Base-by-base conservation (phyloP, 805 yeast species). In the Priceomyces medius region DNA sequence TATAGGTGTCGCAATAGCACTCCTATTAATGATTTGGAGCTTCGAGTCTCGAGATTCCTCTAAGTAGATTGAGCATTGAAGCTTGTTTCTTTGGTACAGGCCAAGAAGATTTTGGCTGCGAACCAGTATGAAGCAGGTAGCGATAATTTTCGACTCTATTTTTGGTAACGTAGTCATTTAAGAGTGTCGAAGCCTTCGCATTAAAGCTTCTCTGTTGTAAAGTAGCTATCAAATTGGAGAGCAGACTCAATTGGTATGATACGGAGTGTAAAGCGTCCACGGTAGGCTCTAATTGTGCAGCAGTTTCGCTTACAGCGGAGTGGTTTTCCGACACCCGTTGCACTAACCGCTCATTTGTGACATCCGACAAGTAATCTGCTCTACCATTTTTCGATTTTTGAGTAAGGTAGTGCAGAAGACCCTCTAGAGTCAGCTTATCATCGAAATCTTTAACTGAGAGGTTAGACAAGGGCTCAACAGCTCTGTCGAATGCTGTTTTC, bases 221-320 rank as follows among this genome's bases (percentile, higher is more conserved):
- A 3, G 31, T 37, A 3, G 48, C 55, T 6, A 57, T 55, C 14
- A 66, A 38, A 17, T 56, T 56, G 12, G 49, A 48, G 8, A 62
- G 51, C 42, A 53, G 55, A 20, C 47, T 45, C 38, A 69, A 40
- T 41, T 54, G 55, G 49, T 64, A 59, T 35, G 64, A 56, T 31
- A 59, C 48, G 37, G 59, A 54, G 47, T 59, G 64, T 34, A 76
- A 53, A 41, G 58, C 59, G 42, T 76, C 80, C 9, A 76, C 51
- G 5, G 61, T 50, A 1, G 51, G 26, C 37, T 59, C 65, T 19
- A 67, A 43, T 9, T 35, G 40, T 32, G 47, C 48, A 23, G 54
- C 53, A 28, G 43, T 41, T 6, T 44, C 37, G 20, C 46, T 41
- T 18, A 54, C 44, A 26, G 44, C 40, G 6, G 44, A 26, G 18